These are phyloP conservation scores for Cercophora newfieldiana DNA, from an alignment of 495 filamentous ascomycete genomes.

Conservation along the genomic window DNA sequence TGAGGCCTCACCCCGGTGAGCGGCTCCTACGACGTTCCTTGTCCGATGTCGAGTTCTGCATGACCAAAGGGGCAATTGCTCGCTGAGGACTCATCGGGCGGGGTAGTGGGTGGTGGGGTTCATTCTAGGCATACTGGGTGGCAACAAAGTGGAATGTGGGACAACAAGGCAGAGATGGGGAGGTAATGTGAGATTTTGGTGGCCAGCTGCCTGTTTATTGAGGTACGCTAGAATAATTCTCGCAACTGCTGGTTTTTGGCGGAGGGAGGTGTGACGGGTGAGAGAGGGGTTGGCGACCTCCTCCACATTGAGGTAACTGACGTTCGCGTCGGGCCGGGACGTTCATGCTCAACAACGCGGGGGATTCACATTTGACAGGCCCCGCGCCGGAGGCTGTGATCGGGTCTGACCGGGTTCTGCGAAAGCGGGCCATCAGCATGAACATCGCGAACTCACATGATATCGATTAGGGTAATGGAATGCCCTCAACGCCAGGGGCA, in stretches of 20 bases:
- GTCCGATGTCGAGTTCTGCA: neutral
- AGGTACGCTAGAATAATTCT: neutral
- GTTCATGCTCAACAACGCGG: neutral
- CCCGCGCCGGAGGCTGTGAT: neutral
- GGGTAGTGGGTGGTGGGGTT: neutral
- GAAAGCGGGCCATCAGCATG: neutral
- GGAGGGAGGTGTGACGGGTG: neutral
- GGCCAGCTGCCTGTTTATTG: neutral
- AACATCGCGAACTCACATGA: neutral
- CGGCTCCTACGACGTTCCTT: neutral
- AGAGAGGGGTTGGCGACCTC: neutral
- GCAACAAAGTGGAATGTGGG: neutral
- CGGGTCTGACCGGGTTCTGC: neutral
- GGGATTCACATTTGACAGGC: neutral
- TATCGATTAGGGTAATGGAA: too few species aligned
- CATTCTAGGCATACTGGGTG: neutral
- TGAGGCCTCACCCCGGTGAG: constrained; percentile 6
- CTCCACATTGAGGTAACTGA: neutral
- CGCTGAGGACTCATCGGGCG: neutral
- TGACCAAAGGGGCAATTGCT: neutral
- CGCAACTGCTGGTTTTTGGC: too few species aligned
- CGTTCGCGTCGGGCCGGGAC: neutral
- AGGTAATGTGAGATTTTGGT: neutral
- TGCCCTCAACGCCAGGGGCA: too few species aligned
- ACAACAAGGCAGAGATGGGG: neutral